Conservation (phyloP, 2,329 filamentous ascomycete genomes). For the Colletotrichum sp. region DNA sequence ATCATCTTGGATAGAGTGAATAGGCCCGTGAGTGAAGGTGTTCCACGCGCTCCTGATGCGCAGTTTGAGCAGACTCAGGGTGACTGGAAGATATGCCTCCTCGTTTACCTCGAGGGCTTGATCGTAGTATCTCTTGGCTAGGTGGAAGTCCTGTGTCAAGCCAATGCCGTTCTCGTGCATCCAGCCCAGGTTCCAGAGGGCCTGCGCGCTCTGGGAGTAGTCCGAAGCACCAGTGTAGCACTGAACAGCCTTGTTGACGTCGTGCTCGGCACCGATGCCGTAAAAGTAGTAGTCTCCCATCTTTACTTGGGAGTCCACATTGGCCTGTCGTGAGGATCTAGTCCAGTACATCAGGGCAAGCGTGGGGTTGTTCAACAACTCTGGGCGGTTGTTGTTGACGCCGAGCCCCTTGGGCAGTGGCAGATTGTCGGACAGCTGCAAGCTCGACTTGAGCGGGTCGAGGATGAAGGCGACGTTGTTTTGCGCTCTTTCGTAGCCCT, state of each 20-base stretch:
- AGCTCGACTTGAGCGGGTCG: slow-evolving; percentile 71
- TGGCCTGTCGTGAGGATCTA: slow-evolving; percentile 88
- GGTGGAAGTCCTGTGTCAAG: slow-evolving; percentile 92
- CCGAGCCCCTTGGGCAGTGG: slow-evolving; percentile 21
- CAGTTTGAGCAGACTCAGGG: slow-evolving; percentile 85
- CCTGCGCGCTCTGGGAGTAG: slow-evolving; percentile 89
- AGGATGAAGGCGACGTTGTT: slow-evolving; percentile 89
- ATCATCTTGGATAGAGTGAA: slow-evolving; percentile 92
- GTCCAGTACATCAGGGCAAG: slow-evolving; percentile 94
- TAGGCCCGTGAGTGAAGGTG: slow-evolving; percentile 83
- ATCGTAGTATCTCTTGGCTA: slow-evolving; percentile 96
- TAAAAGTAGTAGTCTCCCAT: slow-evolving; percentile 97
- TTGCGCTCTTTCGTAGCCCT: slow-evolving; percentile 88
- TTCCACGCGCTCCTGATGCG: slow-evolving; percentile 92
- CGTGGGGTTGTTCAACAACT: slow-evolving; percentile 55
- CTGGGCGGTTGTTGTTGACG: slow-evolving; percentile 15
- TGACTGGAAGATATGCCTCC: slow-evolving; percentile 93
- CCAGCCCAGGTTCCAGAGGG: slow-evolving; percentile 97
- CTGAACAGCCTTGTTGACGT: slow-evolving; percentile 85
- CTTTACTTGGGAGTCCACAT: slow-evolving; percentile 93
- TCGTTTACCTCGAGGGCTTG: slow-evolving; percentile 88
- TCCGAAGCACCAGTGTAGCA: slow-evolving; percentile 95
- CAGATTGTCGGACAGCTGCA: slow-evolving; percentile 52
- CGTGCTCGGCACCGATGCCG: slow-evolving; percentile 74
- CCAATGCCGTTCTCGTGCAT: slow-evolving; percentile 98